A percentile compares a stretch with the other conserved stretches of the same genome.
These are phyloP conservation scores for Stromatinia cepivora DNA, from an alignment of 2,329 filamentous ascomycete species.

Conservation along the genomic window DNA sequence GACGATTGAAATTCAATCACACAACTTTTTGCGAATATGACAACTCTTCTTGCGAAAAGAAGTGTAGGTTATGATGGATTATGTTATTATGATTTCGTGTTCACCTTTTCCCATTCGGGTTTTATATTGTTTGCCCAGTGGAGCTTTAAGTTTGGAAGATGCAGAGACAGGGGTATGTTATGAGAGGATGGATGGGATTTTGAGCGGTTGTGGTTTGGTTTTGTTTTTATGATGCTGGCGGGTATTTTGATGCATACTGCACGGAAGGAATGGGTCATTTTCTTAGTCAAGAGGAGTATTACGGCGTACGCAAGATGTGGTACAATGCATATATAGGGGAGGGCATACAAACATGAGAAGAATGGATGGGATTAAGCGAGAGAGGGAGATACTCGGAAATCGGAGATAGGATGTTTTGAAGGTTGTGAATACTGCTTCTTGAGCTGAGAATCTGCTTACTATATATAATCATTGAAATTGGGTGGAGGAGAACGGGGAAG, in stretches of 20 bases:
- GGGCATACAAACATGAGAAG: background rate
- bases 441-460: constrained; percentile 23
- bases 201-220: background rate
- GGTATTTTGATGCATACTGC: constrained; percentile 6
- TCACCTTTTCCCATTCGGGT: background rate
- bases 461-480: constrained; percentile 23
- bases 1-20: background rate
- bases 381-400: background rate
- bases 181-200: background rate
- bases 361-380: background rate
- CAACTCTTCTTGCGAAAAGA: background rate
- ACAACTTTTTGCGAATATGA: background rate
- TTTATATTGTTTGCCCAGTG: background rate
- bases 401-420: background rate
- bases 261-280: background rate
- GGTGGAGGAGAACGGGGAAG: background rate
- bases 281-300: constrained; percentile 5
- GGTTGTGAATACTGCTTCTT: constrained; percentile 20
- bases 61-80: constrained; percentile 7
- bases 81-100: constrained; percentile 16
- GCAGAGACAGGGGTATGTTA: background rate
- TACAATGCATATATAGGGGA: constrained; percentile 2
- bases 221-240: background rate
- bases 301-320: background rate
- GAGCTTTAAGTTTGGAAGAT: background rate